These are phyloP conservation scores for Talaromyces atroroseus DNA, from an alignment of 2,329 filamentous ascomycete genomes.

Conservation along the genomic window DNA sequence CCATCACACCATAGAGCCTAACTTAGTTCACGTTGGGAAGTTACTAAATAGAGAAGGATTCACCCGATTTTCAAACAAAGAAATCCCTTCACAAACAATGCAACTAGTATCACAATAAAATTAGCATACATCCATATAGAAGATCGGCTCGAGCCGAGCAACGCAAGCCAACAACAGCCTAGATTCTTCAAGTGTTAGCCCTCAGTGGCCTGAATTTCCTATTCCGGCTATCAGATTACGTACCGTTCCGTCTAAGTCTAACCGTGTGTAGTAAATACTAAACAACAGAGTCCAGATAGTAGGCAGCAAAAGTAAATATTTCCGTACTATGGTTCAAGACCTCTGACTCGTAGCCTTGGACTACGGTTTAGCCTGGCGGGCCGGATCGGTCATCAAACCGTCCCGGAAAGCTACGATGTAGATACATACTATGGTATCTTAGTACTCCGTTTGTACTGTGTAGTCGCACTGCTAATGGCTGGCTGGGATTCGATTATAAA, in stretches of 20 bases:
- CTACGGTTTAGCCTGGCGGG: slow-evolving; percentile 4
- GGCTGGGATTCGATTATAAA: background rate
- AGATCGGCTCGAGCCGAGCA: slow-evolving; percentile 7
- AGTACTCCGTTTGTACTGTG: too few species aligned
- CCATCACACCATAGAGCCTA: too few species aligned
- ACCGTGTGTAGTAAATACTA: background rate
- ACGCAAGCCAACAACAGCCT: background rate
- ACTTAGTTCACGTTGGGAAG: background rate
- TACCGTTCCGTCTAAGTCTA: background rate
- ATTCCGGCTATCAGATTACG: background rate
- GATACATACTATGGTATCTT: background rate
- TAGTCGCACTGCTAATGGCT: background rate
- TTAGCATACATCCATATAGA: background rate
- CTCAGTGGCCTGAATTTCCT: background rate
- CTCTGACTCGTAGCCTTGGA: background rate
- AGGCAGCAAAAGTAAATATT: background rate
- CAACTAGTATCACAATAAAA: background rate
- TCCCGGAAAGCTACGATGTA: slow-evolving; percentile 3
- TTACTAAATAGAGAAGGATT: background rate
- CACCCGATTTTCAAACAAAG: background rate
- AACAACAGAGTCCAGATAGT: background rate
- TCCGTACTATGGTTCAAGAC: background rate
- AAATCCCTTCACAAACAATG: background rate
- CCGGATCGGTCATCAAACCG: slow-evolving; percentile 6
- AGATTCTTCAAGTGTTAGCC: background rate